Conservation (phyloP, 164 flowering plant species). For the Tinospora cordifolia region DNA sequence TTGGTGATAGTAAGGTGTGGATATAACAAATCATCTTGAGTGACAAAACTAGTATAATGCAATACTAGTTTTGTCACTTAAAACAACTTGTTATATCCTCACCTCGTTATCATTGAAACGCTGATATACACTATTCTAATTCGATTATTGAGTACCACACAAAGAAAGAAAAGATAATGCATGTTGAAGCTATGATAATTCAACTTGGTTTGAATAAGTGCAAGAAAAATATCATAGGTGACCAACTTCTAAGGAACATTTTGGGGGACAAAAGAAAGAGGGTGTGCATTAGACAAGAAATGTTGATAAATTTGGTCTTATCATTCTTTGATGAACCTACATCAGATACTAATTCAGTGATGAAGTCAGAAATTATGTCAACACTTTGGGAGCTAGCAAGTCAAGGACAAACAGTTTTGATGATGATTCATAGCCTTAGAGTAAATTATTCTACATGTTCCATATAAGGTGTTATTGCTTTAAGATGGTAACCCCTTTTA, state of each 20-base stretch:
- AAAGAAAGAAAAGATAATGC: conserved; percentile 33
- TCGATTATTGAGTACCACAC: conserved; percentile 47
- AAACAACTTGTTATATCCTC: conserved; percentile 62
- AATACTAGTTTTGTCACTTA: conserved; percentile 74
- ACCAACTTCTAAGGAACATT: conserved; percentile 20
- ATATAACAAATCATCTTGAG: conserved; percentile 69
- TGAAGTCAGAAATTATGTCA: conserved; percentile 58
- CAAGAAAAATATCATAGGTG: conserved; percentile 46
- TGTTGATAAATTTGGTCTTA: conserved; percentile 68
- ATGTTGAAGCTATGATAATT: conserved; percentile 43
- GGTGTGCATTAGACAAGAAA: conserved; percentile 62
- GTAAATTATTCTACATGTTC: conserved; percentile 65
- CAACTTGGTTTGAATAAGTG: conserved; percentile 50
- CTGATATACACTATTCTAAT: conserved; percentile 68
- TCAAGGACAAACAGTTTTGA: conserved; percentile 55
- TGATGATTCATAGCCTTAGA: conserved; percentile 80
- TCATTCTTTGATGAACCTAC: conserved; percentile 78
- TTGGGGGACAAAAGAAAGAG: conserved; percentile 35
- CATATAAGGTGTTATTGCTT: conserved; percentile 54
- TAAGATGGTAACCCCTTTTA: conserved; percentile 62
- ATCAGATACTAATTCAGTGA: conserved; percentile 71
- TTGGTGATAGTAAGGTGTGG: conserved; percentile 67
- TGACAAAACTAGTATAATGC: conserved; percentile 74
- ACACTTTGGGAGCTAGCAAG: conserved; percentile 45
- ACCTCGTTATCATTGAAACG: conserved; percentile 66